These are phyloP conservation scores for Rosa hybrid DNA, from an alignment of 331 rosid genomes.

Conservation along the genomic window DNA sequence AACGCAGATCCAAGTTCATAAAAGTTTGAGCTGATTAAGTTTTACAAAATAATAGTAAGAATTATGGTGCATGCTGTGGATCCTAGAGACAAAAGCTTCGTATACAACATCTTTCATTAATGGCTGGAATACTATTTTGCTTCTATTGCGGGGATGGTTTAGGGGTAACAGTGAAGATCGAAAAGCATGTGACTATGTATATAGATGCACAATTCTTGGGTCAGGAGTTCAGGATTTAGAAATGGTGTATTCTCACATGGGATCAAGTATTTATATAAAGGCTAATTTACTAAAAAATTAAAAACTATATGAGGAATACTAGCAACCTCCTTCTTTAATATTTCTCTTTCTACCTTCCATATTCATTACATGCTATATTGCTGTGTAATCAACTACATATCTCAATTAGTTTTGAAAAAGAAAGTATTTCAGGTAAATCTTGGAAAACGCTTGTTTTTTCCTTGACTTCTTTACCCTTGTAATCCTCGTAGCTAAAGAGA, in stretches of 20 bases:
- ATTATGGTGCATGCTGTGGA: constrained; percentile 21
- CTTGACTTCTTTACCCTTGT: too few relatives aligned
- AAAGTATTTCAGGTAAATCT: too few relatives aligned
- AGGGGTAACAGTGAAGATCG: background rate
- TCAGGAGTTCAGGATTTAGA: background rate
- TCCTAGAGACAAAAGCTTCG: constrained; percentile 28
- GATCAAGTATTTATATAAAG: background rate
- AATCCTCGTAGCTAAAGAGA: too few relatives aligned
- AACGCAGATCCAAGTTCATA: constrained; percentile 12
- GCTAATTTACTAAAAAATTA: too few relatives aligned
- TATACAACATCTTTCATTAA: constrained; percentile 19
- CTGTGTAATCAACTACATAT: too few relatives aligned
- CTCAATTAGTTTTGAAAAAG: too few relatives aligned
- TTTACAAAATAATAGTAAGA: constrained; percentile 2
- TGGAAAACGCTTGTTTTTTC: too few relatives aligned
- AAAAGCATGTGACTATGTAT: background rate
- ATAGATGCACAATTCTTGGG: background rate
- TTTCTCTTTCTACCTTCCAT: too few relatives aligned
- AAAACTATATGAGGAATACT: too few relatives aligned
- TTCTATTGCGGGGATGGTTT: background rate
- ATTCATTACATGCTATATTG: too few relatives aligned
- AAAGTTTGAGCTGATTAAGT: background rate
- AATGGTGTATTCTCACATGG: background rate
- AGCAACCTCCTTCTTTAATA: too few relatives aligned
- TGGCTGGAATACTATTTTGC: background rate